Percentiles rank a stretch among this genome's conserved stretches.
Evolutionary conservation across 1,284 basidiomycete genomes (phyloP).

Genomic region (Waitea zeae): DNA sequence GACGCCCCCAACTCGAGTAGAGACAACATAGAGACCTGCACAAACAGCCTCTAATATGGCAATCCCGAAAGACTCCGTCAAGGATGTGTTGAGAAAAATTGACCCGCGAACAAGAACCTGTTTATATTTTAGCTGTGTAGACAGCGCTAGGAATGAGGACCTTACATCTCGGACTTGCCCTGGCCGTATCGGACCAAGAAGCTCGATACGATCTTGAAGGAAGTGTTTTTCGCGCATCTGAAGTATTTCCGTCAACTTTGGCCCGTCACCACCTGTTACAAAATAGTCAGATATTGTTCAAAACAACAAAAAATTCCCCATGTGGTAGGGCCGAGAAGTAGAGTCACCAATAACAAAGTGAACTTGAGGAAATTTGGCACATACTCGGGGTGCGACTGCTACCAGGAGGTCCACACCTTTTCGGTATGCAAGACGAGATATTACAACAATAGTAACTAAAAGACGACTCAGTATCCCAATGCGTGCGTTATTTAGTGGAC

Average conservation of each 20-base stretch:
- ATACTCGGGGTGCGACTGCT: conserved; percentile 82
- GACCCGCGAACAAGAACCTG: conserved; percentile 73
- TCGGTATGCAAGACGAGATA: conserved; percentile 92
- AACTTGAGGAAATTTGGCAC: conserved; percentile 68
- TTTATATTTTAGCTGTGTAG: background rate
- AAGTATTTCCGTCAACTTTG: conserved; percentile 87
- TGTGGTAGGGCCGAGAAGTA: background rate
- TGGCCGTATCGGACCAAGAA: conserved; percentile 72
- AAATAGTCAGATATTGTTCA: background rate
- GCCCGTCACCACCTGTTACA: conserved; percentile 72
- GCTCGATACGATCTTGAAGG: conserved; percentile 80
- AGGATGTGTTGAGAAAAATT: conserved; percentile 89
- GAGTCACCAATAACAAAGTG: conserved; percentile 69
- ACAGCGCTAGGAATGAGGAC: conserved; percentile 2
- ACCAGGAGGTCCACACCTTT: conserved; percentile 96
- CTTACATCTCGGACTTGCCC: conserved; percentile 70
- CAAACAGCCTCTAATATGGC: conserved; percentile 94
- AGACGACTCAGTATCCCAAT: background rate
- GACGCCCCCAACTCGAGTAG: conserved; percentile 88
- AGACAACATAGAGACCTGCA: conserved; percentile 87
- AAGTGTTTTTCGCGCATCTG: conserved; percentile 90
- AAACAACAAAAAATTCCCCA: background rate
- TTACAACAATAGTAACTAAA: conserved; percentile 80
- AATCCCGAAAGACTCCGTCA: conserved; percentile 96
- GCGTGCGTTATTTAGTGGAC: background rate